Percentiles rank a stretch among this genome's conserved stretches.
Conservation (phyloP, 2,329 filamentous ascomycete genomes). For the Alternaria angustiovoidea region DNA sequence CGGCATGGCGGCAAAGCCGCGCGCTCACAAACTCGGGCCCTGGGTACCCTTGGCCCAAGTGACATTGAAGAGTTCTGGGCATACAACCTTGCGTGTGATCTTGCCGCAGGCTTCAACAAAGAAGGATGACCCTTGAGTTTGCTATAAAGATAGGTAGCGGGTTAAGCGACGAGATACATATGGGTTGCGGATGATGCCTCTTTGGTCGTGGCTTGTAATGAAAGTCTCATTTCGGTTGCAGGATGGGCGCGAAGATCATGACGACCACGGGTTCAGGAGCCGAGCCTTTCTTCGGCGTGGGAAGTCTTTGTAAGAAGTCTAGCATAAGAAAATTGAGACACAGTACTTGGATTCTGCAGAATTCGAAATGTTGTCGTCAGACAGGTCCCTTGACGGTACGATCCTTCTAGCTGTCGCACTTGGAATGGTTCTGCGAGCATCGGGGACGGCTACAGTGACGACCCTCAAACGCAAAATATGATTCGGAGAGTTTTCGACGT, state of each 20-base stretch:
- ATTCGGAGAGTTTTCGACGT: conserved; percentile 26
- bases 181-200: conserved; percentile 15
- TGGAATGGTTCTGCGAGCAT: conserved; percentile 9
- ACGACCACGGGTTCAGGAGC: conserved; percentile 13
- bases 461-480: conserved; percentile 20
- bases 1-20: conserved; percentile 27
- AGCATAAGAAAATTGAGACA: conserved; percentile 9
- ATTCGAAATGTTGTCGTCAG: neutral
- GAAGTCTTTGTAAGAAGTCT: neutral
- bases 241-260: conserved; percentile 34
- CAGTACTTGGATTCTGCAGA: conserved; percentile 1
- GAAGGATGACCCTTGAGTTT: neutral
- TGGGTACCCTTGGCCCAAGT: conserved; percentile 10
- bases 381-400: neutral
- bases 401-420: conserved; percentile 1
- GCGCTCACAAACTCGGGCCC: conserved; percentile 8
- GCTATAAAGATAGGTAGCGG: conserved; percentile 2
- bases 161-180: conserved; percentile 12
- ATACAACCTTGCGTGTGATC: neutral
- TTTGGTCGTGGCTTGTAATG: conserved; percentile 18
- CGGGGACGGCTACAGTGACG: conserved; percentile 8
- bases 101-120: neutral
- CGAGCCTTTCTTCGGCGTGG: conserved; percentile 5
- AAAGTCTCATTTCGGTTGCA: conserved; percentile 32
- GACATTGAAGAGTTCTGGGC: conserved; percentile 3